These are phyloP conservation scores for Plasmodium vivax DNA, from an alignment of 169 alveolate genomes.

Conservation along the genomic window DNA sequence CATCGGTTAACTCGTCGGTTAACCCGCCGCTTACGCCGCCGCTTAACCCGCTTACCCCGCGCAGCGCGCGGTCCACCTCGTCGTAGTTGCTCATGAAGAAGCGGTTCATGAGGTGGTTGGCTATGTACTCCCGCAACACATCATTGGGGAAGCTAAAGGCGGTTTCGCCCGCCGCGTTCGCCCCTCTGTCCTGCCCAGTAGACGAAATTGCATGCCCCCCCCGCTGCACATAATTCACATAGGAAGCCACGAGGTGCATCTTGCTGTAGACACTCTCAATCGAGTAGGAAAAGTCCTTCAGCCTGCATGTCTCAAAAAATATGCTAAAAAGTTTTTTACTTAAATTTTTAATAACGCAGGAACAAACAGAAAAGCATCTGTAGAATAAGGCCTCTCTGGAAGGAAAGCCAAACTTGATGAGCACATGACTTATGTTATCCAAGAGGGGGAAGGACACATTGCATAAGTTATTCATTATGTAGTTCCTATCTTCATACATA, in stretches of 20 bases:
- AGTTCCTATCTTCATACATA: constrained; percentile 50
- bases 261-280: constrained; percentile 34
- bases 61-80: constrained; percentile 18
- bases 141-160: constrained; percentile 5
- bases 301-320: constrained; percentile 20
- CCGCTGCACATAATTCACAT: constrained; percentile 1
- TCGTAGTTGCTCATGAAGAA: constrained; percentile 29
- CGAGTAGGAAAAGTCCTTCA: constrained; percentile 42
- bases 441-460: background rate
- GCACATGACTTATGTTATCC: constrained; percentile 33
- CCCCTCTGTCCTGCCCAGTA: background rate
- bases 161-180: background rate
- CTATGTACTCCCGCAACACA: constrained; percentile 12
- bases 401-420: constrained; percentile 44
- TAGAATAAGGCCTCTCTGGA: constrained; percentile 18
- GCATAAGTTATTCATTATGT: constrained; percentile 4
- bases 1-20: background rate
- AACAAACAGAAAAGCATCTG: constrained; percentile 37
- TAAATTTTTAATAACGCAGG: constrained; percentile 35
- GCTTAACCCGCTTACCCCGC: background rate
- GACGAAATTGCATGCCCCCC: background rate
- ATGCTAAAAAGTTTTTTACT: constrained; percentile 14
- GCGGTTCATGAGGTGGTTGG: constrained; percentile 6
- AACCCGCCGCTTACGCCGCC: background rate
- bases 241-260: constrained; percentile 9